phyloP scores from a whole-genome alignment of 805 yeast species.

The Wickerhamomyces bovis region DNA sequence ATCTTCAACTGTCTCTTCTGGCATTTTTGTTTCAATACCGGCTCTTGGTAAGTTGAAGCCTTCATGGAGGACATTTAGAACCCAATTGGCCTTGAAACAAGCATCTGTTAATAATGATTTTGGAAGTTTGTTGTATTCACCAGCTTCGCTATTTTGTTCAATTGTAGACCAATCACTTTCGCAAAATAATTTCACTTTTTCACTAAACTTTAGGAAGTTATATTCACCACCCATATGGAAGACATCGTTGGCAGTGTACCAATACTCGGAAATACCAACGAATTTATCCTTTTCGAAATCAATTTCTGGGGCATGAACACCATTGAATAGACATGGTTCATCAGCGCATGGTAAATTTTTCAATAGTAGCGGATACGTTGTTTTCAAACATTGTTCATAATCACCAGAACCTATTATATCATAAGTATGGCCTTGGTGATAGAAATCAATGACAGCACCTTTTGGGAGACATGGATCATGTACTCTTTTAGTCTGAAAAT shows the following conservation, averaged over 20 bases:
- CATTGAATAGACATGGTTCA: slow-evolving; percentile 89
- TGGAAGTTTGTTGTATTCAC: slow-evolving; percentile 52
- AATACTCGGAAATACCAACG: slow-evolving; percentile 92
- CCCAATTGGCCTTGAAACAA: slow-evolving; percentile 96
- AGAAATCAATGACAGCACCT: slow-evolving; percentile 45
- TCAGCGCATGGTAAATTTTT: slow-evolving; percentile 80
- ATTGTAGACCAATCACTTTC: slow-evolving; percentile 65
- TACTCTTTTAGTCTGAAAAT: slow-evolving; percentile 31
- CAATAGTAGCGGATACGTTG: slow-evolving; percentile 69
- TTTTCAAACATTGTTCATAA: slow-evolving; percentile 64
- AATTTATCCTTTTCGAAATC: slow-evolving; percentile 76
- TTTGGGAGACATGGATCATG: slow-evolving; percentile 80
- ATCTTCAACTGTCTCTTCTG: slow-evolving; percentile 16
- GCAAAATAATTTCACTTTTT: slow-evolving; percentile 66
- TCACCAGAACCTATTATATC: slow-evolving; percentile 71
- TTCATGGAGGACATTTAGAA: slow-evolving; percentile 79
- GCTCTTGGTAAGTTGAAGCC: slow-evolving; percentile 84
- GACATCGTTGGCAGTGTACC: slow-evolving; percentile 94
- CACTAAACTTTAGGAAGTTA: slow-evolving; percentile 64
- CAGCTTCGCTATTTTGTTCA: slow-evolving; percentile 40
- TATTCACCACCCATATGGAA: slow-evolving; percentile 87
- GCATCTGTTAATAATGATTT: slow-evolving; percentile 60
- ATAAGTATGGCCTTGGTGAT: slow-evolving; percentile 41
- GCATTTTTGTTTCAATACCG: slow-evolving; percentile 41
- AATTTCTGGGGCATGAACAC: slow-evolving; percentile 87